Base-by-base conservation (phyloP, 352 stramenopile species). In the Albugo candida region DNA sequence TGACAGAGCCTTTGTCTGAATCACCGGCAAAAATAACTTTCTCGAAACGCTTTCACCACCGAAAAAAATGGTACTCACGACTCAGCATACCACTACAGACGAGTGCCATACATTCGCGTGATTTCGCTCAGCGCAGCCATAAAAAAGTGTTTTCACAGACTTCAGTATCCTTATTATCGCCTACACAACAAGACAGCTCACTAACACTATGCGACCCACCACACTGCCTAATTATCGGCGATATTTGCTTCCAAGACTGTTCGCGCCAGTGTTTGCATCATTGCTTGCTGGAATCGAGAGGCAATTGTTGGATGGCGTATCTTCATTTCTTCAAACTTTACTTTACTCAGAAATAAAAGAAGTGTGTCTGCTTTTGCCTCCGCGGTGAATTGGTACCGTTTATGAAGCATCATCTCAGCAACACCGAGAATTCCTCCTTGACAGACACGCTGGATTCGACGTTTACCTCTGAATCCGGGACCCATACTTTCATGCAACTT, bases 211-310 rank as follows among this genome's bases (percentile, higher is more conserved):
- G 3, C 24, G 3, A 31, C 24, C 24, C 24, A 10, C 24, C 8
- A 31, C 24, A 31, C 24, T 31, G 24, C 24, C 24, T 31, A 31
- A 31, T 31, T 31, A 31, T 88, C 78, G 2, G 72, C 63, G 54
- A 91, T 62, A 57, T 85, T 85, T 36, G 70, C 84, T 52, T 91
- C 78, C 45, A 91, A 75, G 35, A 91, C 75, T 35, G 70, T 80
- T 11, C 81, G 71, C 19, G 78, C 78, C 70, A 91, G 83, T 42
- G 70, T 79, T 51, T 84, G 72, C 36, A 91, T 61, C 70, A 91
- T 87, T 31, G 78, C 75, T 24, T 81, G 72, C 53, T 91, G 72
- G 55, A 91, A 91, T 11, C 78, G 72, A 2, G 70, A 63, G 17
- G 78, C 78, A 13, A 91, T 59, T 0, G 58, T 53, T 12, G 78